Evolutionary conservation across 345 rosid genomes (phyloP), one percentile per base, ranked within the genome.

Genomic region (Gossypium mustelinum): DNA sequence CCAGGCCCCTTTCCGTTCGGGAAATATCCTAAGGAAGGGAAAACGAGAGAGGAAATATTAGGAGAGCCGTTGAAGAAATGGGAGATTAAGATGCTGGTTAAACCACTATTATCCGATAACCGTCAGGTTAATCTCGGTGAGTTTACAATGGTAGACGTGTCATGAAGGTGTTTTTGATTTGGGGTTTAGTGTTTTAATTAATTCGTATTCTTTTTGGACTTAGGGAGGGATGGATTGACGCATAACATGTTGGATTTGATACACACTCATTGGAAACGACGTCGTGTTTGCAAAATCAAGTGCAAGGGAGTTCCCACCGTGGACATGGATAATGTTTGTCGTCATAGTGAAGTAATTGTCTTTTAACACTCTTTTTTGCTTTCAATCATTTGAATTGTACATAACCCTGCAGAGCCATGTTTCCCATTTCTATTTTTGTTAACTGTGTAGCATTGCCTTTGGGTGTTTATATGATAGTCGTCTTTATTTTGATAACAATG

Each of bases 241-340:
- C 98, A 90, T 81, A 94, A 92, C 64, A 94, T 94, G 98, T 83
- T 94, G 94, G 98, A 92, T 48, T 78, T 94, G 85, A 70, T 94
- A 73, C 98, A 92, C 80, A 59, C 84, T 6, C 98, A 94, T 79
- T 94, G 97, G 97, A 92, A 87, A 82, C 84, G 97, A 52, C 82
- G 83, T 43, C 86, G 89, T n/a, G 92, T 94, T 52, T 87, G 97
- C 77, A 94, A 94, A 73, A 88, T 94, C 77, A 87, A 88, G 20
- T 94, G 94, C 73, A 87, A 90, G 73, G 98, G 98, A 27, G 87
- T 94, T 79, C 98, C 97, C 0, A 94, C 97, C 0, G 87, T 94
- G 7, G 98, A 94, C 84, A 94, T 92, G 97, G 76, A 86, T 81
- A 92, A 94, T 74, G 88, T 94, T 20, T 89, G 97, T 79, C 83